Conservation (phyloP, 805 yeast species). For the Cyberlindnera mycetangii region DNA sequence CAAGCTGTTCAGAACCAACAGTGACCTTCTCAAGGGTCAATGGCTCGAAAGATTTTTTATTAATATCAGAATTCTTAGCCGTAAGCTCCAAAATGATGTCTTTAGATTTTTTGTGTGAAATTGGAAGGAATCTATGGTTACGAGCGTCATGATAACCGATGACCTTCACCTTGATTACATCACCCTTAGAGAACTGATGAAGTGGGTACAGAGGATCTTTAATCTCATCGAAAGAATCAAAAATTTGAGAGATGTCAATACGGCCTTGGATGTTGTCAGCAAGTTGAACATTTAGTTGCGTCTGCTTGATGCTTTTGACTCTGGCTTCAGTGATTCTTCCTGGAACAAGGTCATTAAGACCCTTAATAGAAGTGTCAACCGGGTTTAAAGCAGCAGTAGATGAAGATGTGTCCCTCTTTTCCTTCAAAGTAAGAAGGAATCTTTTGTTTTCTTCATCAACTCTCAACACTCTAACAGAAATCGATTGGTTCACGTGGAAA, state of each 20-base stretch:
- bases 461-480: constrained; percentile 62
- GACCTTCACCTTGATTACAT: constrained; percentile 56
- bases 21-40: constrained; percentile 41
- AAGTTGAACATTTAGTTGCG: constrained; percentile 70
- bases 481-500: constrained; percentile 67
- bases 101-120: constrained; percentile 55
- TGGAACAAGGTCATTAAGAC: constrained; percentile 48
- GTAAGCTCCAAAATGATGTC: constrained; percentile 64
- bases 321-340: constrained; percentile 62
- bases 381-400: constrained; percentile 46
- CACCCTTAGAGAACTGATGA: constrained; percentile 54
- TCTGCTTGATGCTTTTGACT: constrained; percentile 61
- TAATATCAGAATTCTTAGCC: constrained; percentile 43
- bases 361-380: constrained; percentile 50
- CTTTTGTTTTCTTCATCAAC: constrained; percentile 68
- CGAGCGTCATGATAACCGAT: constrained; percentile 76
- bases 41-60: constrained; percentile 27
- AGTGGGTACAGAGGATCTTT: constrained; percentile 58
- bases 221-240: constrained; percentile 51
- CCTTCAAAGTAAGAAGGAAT: constrained; percentile 63
- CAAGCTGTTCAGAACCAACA: constrained; percentile 50
- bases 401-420: constrained; percentile 25
- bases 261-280: constrained; percentile 81
- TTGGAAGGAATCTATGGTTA: constrained; percentile 63
- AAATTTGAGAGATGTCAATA: constrained; percentile 71